A percentile compares a stretch with the other conserved stretches of the same genome.
These are phyloP conservation scores for Plasmodium adleri DNA, from an alignment of 169 alveolate species.

Conservation along the genomic window DNA sequence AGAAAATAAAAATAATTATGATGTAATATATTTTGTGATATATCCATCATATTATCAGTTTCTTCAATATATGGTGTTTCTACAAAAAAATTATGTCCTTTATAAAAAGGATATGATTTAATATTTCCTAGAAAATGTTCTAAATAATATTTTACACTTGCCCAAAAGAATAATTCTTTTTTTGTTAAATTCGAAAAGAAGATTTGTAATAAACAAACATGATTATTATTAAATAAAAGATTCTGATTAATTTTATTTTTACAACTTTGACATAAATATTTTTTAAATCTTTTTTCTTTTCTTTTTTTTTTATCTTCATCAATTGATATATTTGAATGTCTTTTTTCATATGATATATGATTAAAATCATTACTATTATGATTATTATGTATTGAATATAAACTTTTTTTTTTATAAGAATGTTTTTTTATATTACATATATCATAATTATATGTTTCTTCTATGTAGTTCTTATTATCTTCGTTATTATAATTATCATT, in stretches of 20 bases:
- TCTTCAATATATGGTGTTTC: constrained; percentile 64
- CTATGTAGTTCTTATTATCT: background rate
- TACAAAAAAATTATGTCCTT: constrained; percentile 10
- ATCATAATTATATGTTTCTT: constrained; percentile 4
- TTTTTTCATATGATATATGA: background rate
- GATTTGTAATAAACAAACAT: constrained; percentile 60
- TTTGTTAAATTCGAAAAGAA: constrained; percentile 61
- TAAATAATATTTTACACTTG: constrained; percentile 17
- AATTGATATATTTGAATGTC: constrained; percentile 4
- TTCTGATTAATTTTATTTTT: background rate
- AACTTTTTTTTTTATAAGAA: background rate
- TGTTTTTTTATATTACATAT: background rate
- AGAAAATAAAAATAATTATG: background rate
- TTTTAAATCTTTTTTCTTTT: constrained; percentile 34
- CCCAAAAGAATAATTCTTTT: constrained; percentile 49
- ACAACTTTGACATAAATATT: constrained; percentile 49
- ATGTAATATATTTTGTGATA: background rate
- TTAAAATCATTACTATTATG: background rate
- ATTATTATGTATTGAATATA: background rate
- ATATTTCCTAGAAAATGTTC: constrained; percentile 50
- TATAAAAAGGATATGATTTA: constrained; percentile 12
- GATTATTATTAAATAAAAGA: background rate
- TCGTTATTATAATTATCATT: background rate
- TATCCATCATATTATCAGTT: background rate
- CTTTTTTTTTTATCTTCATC: constrained; percentile 39